Evolutionary conservation across 257 asterid species (phyloP).

Genomic region (Rauvolfia tetraphylla): DNA sequence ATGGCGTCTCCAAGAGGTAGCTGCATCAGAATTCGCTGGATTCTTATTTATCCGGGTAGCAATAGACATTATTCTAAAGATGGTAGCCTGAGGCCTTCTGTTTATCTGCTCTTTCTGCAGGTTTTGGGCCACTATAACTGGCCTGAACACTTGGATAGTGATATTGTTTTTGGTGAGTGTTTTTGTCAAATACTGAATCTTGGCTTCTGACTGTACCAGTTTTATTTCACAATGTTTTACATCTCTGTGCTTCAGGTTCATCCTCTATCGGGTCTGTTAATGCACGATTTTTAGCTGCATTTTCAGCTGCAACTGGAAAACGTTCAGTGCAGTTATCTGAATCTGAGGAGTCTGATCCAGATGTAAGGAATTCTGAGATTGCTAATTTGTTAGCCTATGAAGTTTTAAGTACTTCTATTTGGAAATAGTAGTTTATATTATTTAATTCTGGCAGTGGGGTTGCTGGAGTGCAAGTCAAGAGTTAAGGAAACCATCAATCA

Average conservation of each 20-base stretch:
- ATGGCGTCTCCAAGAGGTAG: constrained; percentile 92
- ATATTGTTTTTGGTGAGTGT: constrained; percentile 66
- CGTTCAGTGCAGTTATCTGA: constrained; percentile 54
- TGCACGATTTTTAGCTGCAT: constrained; percentile 83
- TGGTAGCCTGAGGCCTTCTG: constrained; percentile 19
- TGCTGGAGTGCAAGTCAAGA: constrained; percentile 92
- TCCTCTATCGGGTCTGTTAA: constrained; percentile 78
- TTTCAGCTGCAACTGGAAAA: constrained; percentile 92
- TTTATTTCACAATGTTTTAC: constrained; percentile 5
- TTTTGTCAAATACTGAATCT: constrained; percentile 10
- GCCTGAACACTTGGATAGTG: constrained; percentile 88
- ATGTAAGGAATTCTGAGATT: constrained; percentile 43
- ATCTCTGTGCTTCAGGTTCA: constrained; percentile 45
- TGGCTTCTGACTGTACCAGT: neutral
- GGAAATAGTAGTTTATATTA: constrained; percentile 14
- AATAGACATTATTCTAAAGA: neutral
- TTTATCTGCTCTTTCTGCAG: constrained; percentile 36
- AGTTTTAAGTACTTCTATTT: constrained; percentile 16
- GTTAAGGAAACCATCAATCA: constrained; percentile 67
- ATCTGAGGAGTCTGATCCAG: constrained; percentile 91
- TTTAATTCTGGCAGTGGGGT: constrained; percentile 72
- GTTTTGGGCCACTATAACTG: constrained; percentile 72
- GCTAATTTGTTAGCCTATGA: constrained; percentile 3
- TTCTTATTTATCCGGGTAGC: neutral
- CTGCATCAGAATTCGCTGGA: neutral